Evolutionary conservation across 148 eudicot species (phyloP).

Genomic region (Dysphania ambrosioides): DNA sequence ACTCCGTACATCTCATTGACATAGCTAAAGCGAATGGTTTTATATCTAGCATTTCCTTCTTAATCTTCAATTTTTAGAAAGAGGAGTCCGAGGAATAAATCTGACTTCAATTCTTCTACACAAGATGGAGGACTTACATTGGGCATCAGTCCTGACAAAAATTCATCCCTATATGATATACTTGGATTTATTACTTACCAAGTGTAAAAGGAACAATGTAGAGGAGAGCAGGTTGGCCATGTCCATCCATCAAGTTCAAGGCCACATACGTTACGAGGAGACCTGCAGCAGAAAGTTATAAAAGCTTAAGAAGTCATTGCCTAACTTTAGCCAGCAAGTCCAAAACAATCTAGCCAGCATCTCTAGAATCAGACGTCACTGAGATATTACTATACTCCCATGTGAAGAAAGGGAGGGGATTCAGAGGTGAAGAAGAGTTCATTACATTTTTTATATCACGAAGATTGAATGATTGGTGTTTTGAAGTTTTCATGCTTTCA

Average conservation of each 20-base stretch:
- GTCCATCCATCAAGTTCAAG: slow-evolving; percentile 99
- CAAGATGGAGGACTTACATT: neutral
- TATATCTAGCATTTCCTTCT: no score
- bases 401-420: no score
- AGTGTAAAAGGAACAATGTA: slow-evolving; percentile 96
- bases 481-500: neutral
- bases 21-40: no score
- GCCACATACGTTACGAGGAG: slow-evolving; percentile 89
- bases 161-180: neutral
- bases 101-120: neutral
- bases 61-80: no score
- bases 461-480: no score
- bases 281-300: slow-evolving; percentile 44
- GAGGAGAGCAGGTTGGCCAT: slow-evolving; percentile 99
- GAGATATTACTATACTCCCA: neutral
- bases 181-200: slow-evolving; percentile 39
- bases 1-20: neutral
- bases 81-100: neutral
- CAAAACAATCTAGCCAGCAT: neutral
- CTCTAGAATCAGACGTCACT: neutral
- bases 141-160: neutral
- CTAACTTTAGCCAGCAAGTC: neutral
- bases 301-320: neutral
- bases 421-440: no score
- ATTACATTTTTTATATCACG: no score